Evolutionary conservation across 192 early-diverging fungal species (phyloP), one percentile per base, ranked within the genome.

Genomic region (Lobosporangium transversale): DNA sequence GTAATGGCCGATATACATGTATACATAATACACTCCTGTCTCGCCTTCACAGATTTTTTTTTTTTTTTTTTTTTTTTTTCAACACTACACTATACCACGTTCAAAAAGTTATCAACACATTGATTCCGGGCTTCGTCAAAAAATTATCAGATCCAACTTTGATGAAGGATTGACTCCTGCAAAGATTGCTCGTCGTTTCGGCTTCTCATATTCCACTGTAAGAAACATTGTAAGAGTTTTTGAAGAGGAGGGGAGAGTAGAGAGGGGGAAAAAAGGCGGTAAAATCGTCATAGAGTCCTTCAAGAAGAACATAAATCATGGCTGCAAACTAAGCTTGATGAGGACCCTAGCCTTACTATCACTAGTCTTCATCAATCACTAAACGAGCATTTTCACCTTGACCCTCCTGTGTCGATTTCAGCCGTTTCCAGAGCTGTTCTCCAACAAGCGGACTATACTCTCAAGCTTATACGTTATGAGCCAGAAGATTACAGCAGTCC

Each of bases 381-480:
- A 14, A 40, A 40, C 14, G 37, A 40, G 37, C 37, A 40, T 14
- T 40, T 40, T 40, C 37, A 40, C 8, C 7, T 40, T 14, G 8
- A 40, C 8, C 37, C 37, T 40, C 37, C 37, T 14, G 8, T 40
- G 7, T 7, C 37, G 14, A 7, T 7, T 10, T 14, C 8, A 10
- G 14, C 37, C 14, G 37, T 40, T 7, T 10, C 7, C 37, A 40
- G 14, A 14, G 37, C 37, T 14, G 14, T 40, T 14, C 7, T 10
- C 37, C 35, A 50, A 23, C 48, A 50, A 30, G 50, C 59, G 10
- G 21, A 44, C 32, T 62, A 51, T 29, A 62, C 47, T 7, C 59
- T 51, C 59, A 62, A 50, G 59, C 59, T 62, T 1, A 62, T 62
- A 47, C 48, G 47, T 30, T 42, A 21, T 14, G 59, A 62, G 23